phyloP scores from a whole-genome alignment of 2,329 filamentous ascomycete species.

The Remersonia thermophila region DNA sequence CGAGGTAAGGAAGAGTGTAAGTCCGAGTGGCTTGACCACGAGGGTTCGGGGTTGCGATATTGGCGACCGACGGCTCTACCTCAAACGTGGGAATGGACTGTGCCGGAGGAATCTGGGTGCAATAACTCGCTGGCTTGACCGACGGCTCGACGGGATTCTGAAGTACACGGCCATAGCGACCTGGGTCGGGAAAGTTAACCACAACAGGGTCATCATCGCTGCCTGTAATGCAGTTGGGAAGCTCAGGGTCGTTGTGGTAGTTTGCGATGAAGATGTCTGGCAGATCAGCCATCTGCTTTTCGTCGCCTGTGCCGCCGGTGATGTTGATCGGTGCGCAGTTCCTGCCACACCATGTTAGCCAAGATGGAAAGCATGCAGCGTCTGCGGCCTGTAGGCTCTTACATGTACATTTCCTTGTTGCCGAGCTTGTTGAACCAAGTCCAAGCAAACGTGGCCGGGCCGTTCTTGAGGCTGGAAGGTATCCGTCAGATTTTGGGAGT shows the following conservation, averaged over 20 bases:
- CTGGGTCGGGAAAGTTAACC: conserved; percentile 43
- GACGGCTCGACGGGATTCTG: conserved; percentile 1
- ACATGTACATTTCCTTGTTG: conserved; percentile 55
- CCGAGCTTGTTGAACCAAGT: conserved; percentile 49
- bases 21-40: too few species aligned
- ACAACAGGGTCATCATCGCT: conserved; percentile 32
- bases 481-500: background rate
- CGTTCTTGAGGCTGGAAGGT: conserved; percentile 10
- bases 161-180: conserved; percentile 20
- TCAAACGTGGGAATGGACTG: conserved; percentile 7
- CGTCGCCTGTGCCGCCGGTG: conserved; percentile 14
- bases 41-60: background rate
- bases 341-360: background rate
- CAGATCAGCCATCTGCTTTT: conserved; percentile 28
- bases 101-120: conserved; percentile 7
- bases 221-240: conserved; percentile 26
- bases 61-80: background rate
- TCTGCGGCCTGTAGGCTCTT: too few species aligned
- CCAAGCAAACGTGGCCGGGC: conserved; percentile 35
- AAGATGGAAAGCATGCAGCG: background rate
- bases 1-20: too few species aligned
- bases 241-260: conserved; percentile 19
- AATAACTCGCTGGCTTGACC: conserved; percentile 9
- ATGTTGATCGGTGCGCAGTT: conserved; percentile 50
- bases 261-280: conserved; percentile 51